Evolutionary conservation across 805 yeast genomes (phyloP), one percentile per base, ranked within the genome.

Genomic region (Kodamaea jinghongensis): DNA sequence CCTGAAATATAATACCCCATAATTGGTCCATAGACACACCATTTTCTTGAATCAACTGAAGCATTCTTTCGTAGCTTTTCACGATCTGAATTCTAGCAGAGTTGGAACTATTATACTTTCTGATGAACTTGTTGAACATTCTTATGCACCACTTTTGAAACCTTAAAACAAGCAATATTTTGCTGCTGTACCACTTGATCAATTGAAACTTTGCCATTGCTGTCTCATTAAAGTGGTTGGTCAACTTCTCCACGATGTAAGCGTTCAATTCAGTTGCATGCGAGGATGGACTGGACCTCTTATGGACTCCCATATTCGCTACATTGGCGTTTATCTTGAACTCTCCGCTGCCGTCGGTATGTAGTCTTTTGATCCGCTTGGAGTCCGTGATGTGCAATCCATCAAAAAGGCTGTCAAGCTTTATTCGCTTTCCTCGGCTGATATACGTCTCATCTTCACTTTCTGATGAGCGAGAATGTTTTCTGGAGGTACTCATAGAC

Each of bases 61-160:
- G 34, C 8, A 67, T 45, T 33, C 56, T 58, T 20, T 49, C 48
- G 44, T 55, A 63, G 17, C 28, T 38, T 16, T 41, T 46, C 28
- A 61, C 56, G 11, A 51, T 44, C 13, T 44, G 38, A 22, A 50
- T 43, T 12, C 42, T 41, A 8, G 8, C 23, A 5, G 23, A 20
- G 8, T 20, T 20, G 7, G 23, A 20, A 22, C 33, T 38, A 44
- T 63, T 65, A 42, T 58, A 67, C 33, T 55, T 52, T 28, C 45
- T 44, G 4, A 64, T 47, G 45, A 66, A 69, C 16, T 51, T 35
- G 45, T 66, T 67, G 49, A 68, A 67, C 38, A 69, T 47, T 28
- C 66, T 47, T 10, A 60, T 35, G 8, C 57, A 50, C 74, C 74
- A 69, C 31, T 37, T 28, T 41, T 67, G 67, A 43, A 65, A 66